These are phyloP conservation scores for Aspergillus proliferans DNA, from an alignment of 2,329 filamentous ascomycete genomes.

Conservation along the genomic window DNA sequence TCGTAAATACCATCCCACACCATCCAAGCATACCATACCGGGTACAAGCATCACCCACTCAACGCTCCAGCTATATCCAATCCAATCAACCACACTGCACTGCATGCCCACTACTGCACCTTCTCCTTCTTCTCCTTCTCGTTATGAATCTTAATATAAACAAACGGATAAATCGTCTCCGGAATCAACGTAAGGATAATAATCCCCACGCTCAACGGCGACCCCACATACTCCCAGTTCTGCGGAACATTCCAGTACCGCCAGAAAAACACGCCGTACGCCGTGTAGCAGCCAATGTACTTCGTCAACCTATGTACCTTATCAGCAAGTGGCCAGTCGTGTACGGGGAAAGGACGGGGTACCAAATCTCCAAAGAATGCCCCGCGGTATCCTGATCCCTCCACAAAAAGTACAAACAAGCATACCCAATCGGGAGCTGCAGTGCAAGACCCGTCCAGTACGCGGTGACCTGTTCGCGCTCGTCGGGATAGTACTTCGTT, in stretches of 20 bases:
- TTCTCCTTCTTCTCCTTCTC: constrained; percentile 7
- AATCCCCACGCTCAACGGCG: constrained; percentile 12
- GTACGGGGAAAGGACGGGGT: background rate
- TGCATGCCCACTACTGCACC: too few species aligned
- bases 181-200: constrained; percentile 14
- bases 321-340: background rate
- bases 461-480: constrained; percentile 15
- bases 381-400: constrained; percentile 8
- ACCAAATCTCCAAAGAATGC: constrained; percentile 16
- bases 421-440: constrained; percentile 15
- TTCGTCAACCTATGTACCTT: constrained; percentile 8
- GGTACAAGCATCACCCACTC: too few species aligned
- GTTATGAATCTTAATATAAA: constrained; percentile 9
- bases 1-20: too few species aligned
- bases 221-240: constrained; percentile 16
- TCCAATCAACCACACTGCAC: too few species aligned
- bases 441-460: constrained; percentile 17
- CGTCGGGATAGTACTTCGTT: constrained; percentile 10
- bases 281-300: constrained; percentile 14
- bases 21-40: too few species aligned
- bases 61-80: too few species aligned
- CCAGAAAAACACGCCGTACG: constrained; percentile 17
- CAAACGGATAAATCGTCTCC: constrained; percentile 15
- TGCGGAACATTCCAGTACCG: constrained; percentile 14
- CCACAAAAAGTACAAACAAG: constrained; percentile 9